Conservation (phyloP, 345 rosid species). For the Rhizophora apiculata region DNA sequence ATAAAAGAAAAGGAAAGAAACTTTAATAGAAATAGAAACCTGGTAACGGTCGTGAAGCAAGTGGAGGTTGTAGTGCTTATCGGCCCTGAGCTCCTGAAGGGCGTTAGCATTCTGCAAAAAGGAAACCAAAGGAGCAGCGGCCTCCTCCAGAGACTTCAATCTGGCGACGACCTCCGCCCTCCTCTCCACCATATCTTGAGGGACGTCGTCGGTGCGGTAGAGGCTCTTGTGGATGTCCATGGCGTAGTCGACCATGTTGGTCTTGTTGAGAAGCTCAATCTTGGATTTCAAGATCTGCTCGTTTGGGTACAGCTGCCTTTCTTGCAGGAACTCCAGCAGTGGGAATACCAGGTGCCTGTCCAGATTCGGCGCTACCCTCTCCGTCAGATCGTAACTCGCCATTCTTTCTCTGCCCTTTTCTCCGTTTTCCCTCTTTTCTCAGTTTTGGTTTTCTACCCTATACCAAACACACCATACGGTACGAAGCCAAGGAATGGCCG, state of each 20-base stretch:
- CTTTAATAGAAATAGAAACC: slow-evolving; percentile 35
- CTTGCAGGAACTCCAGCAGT: slow-evolving; percentile 83
- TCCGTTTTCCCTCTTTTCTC: too few relatives aligned
- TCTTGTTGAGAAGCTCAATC: slow-evolving; percentile 80
- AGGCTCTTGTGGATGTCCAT: slow-evolving; percentile 62
- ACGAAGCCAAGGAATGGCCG: too few relatives aligned
- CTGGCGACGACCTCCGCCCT: slow-evolving; percentile 9
- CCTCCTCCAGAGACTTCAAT: slow-evolving; percentile 81
- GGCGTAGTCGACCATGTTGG: slow-evolving; percentile 99
- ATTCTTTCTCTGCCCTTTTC: neutral
- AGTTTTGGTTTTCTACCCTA: too few relatives aligned
- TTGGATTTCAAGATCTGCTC: slow-evolving; percentile 87
- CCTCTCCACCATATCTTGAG: too few relatives aligned
- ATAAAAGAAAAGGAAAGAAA: neutral
- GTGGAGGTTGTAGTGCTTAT: slow-evolving; percentile 84
- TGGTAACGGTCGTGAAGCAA: slow-evolving; percentile 92
- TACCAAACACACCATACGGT: too few relatives aligned
- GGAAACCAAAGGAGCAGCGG: slow-evolving; percentile 72
- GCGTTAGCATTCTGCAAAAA: slow-evolving; percentile 73
- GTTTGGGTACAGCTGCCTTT: slow-evolving; percentile 68
- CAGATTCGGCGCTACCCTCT: slow-evolving; percentile 57
- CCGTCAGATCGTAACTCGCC: slow-evolving; percentile 73
- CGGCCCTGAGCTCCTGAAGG: slow-evolving; percentile 77
- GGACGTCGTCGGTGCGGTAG: too few relatives aligned
- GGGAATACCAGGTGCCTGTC: slow-evolving; percentile 94